These are phyloP conservation scores for Pythium guiyangense DNA, from an alignment of 352 stramenopile species.

Conservation along the genomic window DNA sequence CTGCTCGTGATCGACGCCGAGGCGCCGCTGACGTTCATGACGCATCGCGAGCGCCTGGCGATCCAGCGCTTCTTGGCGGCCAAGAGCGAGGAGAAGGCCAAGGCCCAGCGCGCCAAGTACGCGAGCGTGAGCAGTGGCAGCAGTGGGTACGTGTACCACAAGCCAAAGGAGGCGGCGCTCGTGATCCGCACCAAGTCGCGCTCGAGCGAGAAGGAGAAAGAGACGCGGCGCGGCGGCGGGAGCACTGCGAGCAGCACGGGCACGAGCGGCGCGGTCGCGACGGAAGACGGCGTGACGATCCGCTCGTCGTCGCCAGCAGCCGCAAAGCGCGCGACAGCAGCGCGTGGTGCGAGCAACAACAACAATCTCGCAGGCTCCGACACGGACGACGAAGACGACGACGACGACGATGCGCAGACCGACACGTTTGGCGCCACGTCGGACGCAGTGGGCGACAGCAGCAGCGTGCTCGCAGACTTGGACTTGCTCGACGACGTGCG, in stretches of 20 bases:
- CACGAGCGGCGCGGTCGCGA: slow-evolving; percentile 7
- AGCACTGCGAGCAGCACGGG: slow-evolving; percentile 50
- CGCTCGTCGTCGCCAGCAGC: slow-evolving; percentile 24
- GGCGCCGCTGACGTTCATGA: slow-evolving; percentile 34
- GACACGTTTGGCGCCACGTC: slow-evolving; percentile 37
- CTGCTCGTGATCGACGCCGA: slow-evolving; percentile 58
- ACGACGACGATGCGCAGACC: slow-evolving; percentile 38
- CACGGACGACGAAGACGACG: slow-evolving; percentile 65
- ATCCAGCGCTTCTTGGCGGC: slow-evolving; percentile 55
- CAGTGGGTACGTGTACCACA: slow-evolving; percentile 48
- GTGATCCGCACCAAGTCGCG: slow-evolving; percentile 76
- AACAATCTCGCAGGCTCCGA: slow-evolving; percentile 41
- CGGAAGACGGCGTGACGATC: slow-evolving; percentile 48
- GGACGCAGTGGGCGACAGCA: slow-evolving; percentile 8
- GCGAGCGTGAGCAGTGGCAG: slow-evolving; percentile 13
- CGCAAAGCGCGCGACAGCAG: not conserved
- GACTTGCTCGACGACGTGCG: slow-evolving; percentile 8
- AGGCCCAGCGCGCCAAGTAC: slow-evolving; percentile 37
- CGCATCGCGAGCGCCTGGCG: slow-evolving; percentile 33
- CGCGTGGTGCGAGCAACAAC: not conserved
- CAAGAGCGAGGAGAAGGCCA: slow-evolving; percentile 60
- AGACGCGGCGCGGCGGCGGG: slow-evolving; percentile 30
- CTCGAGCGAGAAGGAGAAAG: slow-evolving; percentile 48
- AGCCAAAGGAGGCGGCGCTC: slow-evolving; percentile 71
- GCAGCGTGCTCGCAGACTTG: slow-evolving; percentile 10